Conservation (phyloP, 352 stramenopile genomes). For the Achlya hypogyna region DNA sequence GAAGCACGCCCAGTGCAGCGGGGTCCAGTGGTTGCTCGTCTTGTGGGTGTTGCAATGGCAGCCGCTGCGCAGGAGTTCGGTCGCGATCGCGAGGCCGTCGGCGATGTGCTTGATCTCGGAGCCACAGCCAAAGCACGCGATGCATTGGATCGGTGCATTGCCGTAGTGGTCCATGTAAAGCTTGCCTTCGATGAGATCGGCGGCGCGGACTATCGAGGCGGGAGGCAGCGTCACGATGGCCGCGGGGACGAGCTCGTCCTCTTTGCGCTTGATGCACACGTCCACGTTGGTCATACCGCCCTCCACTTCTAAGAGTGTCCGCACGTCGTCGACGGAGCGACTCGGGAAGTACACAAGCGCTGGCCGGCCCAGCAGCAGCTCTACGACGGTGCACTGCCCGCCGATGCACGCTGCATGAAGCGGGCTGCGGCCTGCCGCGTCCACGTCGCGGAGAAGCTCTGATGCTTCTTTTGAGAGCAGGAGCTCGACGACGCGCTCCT, state of each 20-base stretch:
- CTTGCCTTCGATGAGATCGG: constrained; percentile 39
- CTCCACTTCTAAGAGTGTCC: neutral
- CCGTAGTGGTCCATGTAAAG: constrained; percentile 65
- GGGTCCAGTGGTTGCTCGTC: constrained; percentile 56
- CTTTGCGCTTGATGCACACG: constrained; percentile 40
- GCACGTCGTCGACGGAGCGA: constrained; percentile 28
- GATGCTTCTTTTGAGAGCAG: constrained; percentile 31
- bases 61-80: constrained; percentile 44
- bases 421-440: constrained; percentile 46
- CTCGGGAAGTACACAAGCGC: constrained; percentile 61
- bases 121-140: constrained; percentile 70
- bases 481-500: constrained; percentile 70
- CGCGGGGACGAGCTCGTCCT: constrained; percentile 32
- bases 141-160: constrained; percentile 66
- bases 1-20: constrained; percentile 67
- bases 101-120: constrained; percentile 47
- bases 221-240: constrained; percentile 40
- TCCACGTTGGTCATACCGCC: constrained; percentile 15
- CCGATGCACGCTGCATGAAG: constrained; percentile 59
- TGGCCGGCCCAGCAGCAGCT: constrained; percentile 49
- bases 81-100: constrained; percentile 52
- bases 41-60: constrained; percentile 68
- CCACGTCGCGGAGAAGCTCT: constrained; percentile 29
- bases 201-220: constrained; percentile 27
- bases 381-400: constrained; percentile 49